These are phyloP conservation scores for Elsinoe necatrix DNA, from an alignment of 2,329 filamentous ascomycete genomes.

Conservation along the genomic window DNA sequence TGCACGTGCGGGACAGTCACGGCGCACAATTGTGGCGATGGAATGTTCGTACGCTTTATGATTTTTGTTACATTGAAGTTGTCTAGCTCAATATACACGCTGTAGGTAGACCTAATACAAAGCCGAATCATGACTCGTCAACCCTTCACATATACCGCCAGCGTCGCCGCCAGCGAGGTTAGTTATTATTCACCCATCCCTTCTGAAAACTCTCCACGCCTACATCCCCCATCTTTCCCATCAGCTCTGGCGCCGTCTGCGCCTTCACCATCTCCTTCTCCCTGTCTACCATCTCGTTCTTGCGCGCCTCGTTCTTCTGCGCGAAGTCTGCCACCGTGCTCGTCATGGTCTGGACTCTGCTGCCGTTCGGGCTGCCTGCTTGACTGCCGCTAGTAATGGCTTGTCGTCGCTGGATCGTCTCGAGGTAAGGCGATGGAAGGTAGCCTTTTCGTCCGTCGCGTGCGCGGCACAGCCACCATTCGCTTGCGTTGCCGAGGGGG, in stretches of 20 bases:
- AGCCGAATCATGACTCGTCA: slow-evolving; percentile 3
- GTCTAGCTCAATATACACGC: background rate
- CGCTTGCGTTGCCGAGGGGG: slow-evolving; percentile 80
- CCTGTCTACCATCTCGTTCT: slow-evolving; percentile 40
- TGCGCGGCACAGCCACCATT: slow-evolving; percentile 95
- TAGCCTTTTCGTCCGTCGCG: slow-evolving; percentile 87
- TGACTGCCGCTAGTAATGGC: slow-evolving; percentile 32
- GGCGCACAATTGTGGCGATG: background rate
- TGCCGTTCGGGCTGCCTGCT: slow-evolving; percentile 37
- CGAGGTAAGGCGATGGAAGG: slow-evolving; percentile 81
- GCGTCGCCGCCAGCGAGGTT: background rate
- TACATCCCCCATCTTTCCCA: slow-evolving; percentile 56
- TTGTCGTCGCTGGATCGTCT: slow-evolving; percentile 54
- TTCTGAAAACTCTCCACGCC: slow-evolving; percentile 63
- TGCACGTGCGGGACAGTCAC: background rate
- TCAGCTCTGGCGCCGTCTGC: slow-evolving; percentile 38
- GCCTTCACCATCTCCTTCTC: slow-evolving; percentile 29
- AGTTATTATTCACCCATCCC: slow-evolving; percentile 50
- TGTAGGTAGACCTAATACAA: background rate
- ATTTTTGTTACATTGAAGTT: background rate
- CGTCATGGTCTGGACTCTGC: slow-evolving; percentile 49
- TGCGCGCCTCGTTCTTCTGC: slow-evolving; percentile 28
- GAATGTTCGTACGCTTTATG: background rate
- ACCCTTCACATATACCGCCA: background rate
- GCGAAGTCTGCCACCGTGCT: slow-evolving; percentile 28